These are phyloP conservation scores for Moesziomyces sp. DNA, from an alignment of 1,284 basidiomycete genomes.

Conservation along the genomic window DNA sequence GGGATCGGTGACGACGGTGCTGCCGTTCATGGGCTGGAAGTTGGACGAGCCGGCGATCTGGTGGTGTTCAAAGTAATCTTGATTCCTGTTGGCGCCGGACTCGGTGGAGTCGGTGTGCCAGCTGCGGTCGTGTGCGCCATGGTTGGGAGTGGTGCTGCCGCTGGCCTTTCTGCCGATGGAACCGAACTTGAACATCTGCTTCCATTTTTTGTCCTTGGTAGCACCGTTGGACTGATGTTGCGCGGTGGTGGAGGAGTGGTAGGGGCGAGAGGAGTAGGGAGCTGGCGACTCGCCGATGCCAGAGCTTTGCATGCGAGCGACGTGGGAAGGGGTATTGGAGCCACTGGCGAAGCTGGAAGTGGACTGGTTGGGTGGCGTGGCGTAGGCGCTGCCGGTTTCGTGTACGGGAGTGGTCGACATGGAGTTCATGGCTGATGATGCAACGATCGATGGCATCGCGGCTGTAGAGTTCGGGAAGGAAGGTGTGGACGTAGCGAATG, in stretches of 20 bases:
- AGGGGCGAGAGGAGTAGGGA: slow-evolving; percentile 14
- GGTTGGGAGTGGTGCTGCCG: slow-evolving; percentile 13
- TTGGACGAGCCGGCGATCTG: slow-evolving; percentile 25
- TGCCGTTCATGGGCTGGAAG: slow-evolving; percentile 57
- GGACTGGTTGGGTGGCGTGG: slow-evolving; percentile 41
- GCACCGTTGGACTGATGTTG: slow-evolving; percentile 13
- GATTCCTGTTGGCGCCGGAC: slow-evolving; percentile 21
- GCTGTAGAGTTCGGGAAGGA: background rate
- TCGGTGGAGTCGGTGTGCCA: slow-evolving; percentile 34
- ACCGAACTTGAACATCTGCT: slow-evolving; percentile 64
- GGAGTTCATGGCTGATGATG: slow-evolving; percentile 25
- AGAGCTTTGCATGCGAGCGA: slow-evolving; percentile 22
- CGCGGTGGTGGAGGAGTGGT: slow-evolving; percentile 20
- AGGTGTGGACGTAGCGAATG: background rate
- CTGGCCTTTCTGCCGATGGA: slow-evolving; percentile 56
- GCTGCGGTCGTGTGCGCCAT: slow-evolving; percentile 21
- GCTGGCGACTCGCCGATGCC: slow-evolving; percentile 48
- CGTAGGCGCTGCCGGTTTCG: slow-evolving; percentile 32
- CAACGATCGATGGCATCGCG: slow-evolving; percentile 37
- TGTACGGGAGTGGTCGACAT: slow-evolving; percentile 36
- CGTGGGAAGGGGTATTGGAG: slow-evolving; percentile 40
- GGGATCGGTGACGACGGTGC: slow-evolving; percentile 57
- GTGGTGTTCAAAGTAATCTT: slow-evolving; percentile 30
- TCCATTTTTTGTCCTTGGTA: slow-evolving; percentile 65
- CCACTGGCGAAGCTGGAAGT: slow-evolving; percentile 41